A percentile compares a stretch with the other conserved stretches of the same genome.
Evolutionary conservation across 176 grass and related monocot species (phyloP).

Genomic region (Carex cristatella): DNA sequence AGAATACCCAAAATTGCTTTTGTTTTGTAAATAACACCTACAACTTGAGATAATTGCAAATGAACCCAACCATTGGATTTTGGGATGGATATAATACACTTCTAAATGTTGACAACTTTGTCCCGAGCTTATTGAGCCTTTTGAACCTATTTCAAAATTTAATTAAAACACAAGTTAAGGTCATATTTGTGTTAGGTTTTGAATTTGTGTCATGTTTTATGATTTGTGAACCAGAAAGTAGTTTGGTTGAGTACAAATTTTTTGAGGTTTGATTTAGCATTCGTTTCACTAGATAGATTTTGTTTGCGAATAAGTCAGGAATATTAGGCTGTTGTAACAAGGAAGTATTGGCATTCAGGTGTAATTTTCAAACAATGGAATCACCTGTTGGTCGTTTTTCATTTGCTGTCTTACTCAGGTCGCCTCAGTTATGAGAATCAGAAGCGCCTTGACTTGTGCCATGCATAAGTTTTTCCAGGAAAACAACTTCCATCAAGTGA

Average conservation of each 20-base stretch:
- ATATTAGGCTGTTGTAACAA: background rate
- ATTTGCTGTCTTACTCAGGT: slow-evolving; percentile 28
- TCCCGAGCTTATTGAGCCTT: background rate
- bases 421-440: slow-evolving; percentile 43
- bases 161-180: background rate
- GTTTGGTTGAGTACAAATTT: background rate
- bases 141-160: background rate
- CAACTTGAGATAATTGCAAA: background rate
- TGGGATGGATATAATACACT: background rate
- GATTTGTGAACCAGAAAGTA: background rate
- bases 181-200: background rate
- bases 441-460: slow-evolving; percentile 31
- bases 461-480: slow-evolving; percentile 47
- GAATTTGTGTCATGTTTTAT: background rate
- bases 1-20: background rate
- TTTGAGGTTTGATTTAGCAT: background rate
- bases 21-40: background rate
- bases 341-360: background rate
- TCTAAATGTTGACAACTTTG: background rate
- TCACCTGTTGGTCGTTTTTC: background rate
- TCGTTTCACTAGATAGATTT: background rate
- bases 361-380: background rate
- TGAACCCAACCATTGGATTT: background rate
- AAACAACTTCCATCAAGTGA: slow-evolving; percentile 54
- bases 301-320: background rate